Conservation (phyloP, 164 flowering plant genomes). For the Houttuynia cordata region DNA sequence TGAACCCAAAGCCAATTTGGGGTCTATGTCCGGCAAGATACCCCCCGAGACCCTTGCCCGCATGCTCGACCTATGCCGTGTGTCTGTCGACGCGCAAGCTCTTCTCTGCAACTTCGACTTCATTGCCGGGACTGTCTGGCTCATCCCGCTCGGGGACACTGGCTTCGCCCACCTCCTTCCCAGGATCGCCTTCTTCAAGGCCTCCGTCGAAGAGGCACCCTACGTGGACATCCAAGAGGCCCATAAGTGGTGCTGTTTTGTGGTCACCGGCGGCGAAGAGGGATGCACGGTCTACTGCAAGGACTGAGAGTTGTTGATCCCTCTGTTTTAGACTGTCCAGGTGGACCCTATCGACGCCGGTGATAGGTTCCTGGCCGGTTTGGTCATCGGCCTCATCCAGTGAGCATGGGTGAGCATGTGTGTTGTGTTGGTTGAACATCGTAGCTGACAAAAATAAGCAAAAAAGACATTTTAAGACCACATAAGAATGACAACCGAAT, state of each 20-base stretch:
- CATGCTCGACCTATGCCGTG: constrained; percentile 59
- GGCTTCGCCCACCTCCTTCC: constrained; percentile 56
- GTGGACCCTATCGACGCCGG: constrained; percentile 97
- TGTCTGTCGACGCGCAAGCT: constrained; percentile 83
- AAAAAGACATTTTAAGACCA: no score
- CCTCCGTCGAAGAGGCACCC: constrained; percentile 77
- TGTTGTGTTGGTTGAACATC: no score
- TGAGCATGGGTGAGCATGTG: no score
- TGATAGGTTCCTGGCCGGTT: constrained; percentile 82
- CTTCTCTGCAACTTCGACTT: no score
- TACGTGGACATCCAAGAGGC: constrained; percentile 65
- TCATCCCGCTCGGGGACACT: constrained; percentile 40
- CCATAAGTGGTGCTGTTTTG: constrained; percentile 60
- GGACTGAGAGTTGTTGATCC: constrained; percentile 38
- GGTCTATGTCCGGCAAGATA: constrained; percentile 84
- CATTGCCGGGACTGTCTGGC: constrained; percentile 56
- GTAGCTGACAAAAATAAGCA: no score
- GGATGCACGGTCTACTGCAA: constrained; percentile 57
- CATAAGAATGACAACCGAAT: no score
- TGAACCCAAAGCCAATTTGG: no score
- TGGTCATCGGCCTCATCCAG: constrained; percentile 54
- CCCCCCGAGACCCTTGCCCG: constrained; percentile 62
- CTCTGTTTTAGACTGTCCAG: constrained; percentile 56
- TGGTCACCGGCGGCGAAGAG: constrained; percentile 83
- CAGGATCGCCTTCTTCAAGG: no score